Base-by-base conservation (phyloP, 2,329 filamentous ascomycete genomes). In the Nothopassalora personata region DNA sequence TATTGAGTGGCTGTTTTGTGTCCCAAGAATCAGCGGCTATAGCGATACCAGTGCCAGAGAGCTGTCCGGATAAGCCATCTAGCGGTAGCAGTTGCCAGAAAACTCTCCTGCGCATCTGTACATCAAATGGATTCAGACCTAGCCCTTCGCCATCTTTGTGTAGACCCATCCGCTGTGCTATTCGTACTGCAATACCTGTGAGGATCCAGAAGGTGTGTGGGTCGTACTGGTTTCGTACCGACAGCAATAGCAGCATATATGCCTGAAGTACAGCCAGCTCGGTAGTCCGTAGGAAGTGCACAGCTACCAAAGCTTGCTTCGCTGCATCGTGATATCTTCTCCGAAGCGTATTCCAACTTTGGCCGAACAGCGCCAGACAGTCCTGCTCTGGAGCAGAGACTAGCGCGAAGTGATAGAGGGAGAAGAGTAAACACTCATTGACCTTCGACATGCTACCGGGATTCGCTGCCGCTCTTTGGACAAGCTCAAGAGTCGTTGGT, bases 221-320 rank as follows among this genome's bases (percentile, higher is more conserved):
- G 59, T 81, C 79, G 45, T 75, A 76, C 1, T 64, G 64, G 19
- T 75, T 72, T 45, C 79, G 75, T 10, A 67, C 63, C 6, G 70
- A 60, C 1, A 72, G 56, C 58, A 89, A 76, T 65, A 87, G 89
- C 15, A 90, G 75, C 5, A 87, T 75, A 58, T 85, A 85, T 1
- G 86, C 87, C 71, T 90, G 87, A 27, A 91, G 73, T 3, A 87
- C 79, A 53, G 83, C 81, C 8, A 88, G 68, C 59, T 90, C 86
- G 1, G 83, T 82, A 11, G 83, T 83, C 30, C 84, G 80, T 74
- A 91, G 83, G 64, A 90, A 87, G 9, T 83, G 81, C 1, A 84
- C 86, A 62, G 86, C 86, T 36, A 86, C 77, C 19, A 91, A 76
- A 1, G 87, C 85, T 64, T 88, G 83, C 62, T 88, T 85, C 1